Evolutionary conservation across 305 asterid genomes (phyloP).

Genomic region (Vinca major): DNA sequence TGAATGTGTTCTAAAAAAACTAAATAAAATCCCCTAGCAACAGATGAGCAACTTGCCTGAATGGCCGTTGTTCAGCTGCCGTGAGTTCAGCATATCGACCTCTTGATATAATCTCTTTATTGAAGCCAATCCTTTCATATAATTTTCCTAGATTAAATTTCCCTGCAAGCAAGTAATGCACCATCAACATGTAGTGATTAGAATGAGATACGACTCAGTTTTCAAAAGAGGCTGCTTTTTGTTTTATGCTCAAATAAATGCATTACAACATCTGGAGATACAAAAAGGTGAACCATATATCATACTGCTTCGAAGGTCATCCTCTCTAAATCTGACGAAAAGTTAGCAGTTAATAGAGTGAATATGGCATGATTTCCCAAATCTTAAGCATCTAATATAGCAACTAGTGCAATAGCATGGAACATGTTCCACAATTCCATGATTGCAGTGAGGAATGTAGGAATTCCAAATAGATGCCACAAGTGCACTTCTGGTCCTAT

Average conservation of each 20-base stretch:
- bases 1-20: neutral
- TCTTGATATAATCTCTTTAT: slow-evolving; percentile 74
- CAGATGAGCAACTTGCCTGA: slow-evolving; percentile 41
- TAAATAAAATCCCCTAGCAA: neutral
- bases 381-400: neutral
- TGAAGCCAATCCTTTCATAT: slow-evolving; percentile 78
- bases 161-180: slow-evolving; percentile 36
- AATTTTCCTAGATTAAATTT: slow-evolving; percentile 70
- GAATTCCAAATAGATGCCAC: neutral
- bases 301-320: neutral
- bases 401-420: neutral
- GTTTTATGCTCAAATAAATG: neutral
- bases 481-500: neutral
- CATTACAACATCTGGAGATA: neutral
- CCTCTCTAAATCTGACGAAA: neutral
- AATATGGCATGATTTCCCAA: neutral
- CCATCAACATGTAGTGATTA: neutral
- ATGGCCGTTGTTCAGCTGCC: slow-evolving; percentile 80
- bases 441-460: neutral
- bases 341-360: neutral
- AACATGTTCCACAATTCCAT: neutral
- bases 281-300: neutral
- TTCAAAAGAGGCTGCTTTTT: neutral
- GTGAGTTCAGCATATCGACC: slow-evolving; percentile 79
- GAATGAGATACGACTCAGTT: neutral